Percentiles rank a stretch among this genome's conserved stretches.
Conservation (phyloP, 192 early-diverging fungal species). For the Helicostylum pulchrum region DNA sequence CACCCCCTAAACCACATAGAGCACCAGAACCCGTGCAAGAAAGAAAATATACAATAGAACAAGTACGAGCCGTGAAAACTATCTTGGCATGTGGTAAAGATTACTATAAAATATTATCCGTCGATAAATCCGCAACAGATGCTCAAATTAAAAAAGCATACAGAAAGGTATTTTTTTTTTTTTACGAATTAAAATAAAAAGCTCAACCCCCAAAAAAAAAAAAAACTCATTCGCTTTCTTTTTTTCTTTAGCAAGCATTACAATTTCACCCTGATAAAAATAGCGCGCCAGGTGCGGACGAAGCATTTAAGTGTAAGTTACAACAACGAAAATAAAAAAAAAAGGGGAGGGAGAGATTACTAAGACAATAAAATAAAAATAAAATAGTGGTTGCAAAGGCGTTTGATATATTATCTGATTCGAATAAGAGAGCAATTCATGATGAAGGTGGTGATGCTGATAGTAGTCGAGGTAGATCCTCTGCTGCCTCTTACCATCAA, state of each 20-base stretch:
- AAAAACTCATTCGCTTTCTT: background rate
- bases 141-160: conserved; percentile 91
- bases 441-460: conserved; percentile 72
- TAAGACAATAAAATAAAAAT: background rate
- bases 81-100: conserved; percentile 73
- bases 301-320: conserved; percentile 88
- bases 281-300: conserved; percentile 92
- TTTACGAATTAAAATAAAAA: background rate
- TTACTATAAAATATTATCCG: conserved; percentile 79
- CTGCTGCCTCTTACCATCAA: conserved; percentile 25
- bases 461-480: conserved; percentile 27
- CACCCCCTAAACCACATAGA: conserved; percentile 6
- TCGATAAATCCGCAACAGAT: conserved; percentile 72
- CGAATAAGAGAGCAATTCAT: conserved; percentile 80
- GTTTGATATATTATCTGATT: conserved; percentile 85
- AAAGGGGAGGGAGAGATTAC: background rate
- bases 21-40: conserved; percentile 9
- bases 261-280: conserved; percentile 97
- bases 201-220: too few species aligned
- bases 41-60: conserved; percentile 72
- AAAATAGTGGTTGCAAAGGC: conserved; percentile 83
- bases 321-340: background rate
- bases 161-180: conserved; percentile 79
- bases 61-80: conserved; percentile 69
- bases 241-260: conserved; percentile 66